Percentiles rank a stretch among this genome's conserved stretches.
phyloP scores from a whole-genome alignment of 2,329 filamentous ascomycete species.

The Phialophora tarda region DNA sequence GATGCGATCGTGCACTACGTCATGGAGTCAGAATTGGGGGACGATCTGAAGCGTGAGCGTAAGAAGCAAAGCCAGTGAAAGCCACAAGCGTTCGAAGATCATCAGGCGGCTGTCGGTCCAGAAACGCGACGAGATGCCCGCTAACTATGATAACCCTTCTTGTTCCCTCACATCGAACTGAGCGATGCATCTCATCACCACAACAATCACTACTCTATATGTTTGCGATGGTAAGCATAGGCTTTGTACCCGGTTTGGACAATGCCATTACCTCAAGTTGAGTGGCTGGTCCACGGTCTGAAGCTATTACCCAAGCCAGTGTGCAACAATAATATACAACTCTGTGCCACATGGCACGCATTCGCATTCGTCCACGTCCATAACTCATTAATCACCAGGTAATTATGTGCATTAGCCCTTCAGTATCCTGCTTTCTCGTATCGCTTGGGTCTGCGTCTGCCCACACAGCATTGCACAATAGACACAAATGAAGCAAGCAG shows the following conservation, averaged over 20 bases:
- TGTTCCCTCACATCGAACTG: background rate
- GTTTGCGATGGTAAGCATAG: background rate
- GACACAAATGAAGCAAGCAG: constrained; percentile 43
- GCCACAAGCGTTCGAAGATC: background rate
- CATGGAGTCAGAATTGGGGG: background rate
- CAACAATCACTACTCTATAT: background rate
- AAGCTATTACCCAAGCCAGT: background rate
- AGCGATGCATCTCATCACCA: background rate
- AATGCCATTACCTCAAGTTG: background rate
- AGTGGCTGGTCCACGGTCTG: background rate
- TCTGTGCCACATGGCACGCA: constrained; percentile 1
- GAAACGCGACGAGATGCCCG: background rate
- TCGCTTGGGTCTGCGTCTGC: constrained; percentile 21
- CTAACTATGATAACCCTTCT: background rate
- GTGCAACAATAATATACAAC: constrained; percentile 1
- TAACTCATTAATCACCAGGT: background rate
- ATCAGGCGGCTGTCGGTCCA: background rate
- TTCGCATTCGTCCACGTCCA: background rate
- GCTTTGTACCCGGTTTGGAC: too few species aligned
- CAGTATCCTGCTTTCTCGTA: constrained; percentile 28
- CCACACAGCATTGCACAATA: constrained; percentile 40
- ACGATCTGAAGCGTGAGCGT: background rate
- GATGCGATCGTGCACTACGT: background rate
- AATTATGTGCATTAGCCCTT: background rate
- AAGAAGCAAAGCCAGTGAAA: background rate